Evolutionary conservation across 257 asterid genomes (phyloP).

Genomic region (Buddleja alternifolia): DNA sequence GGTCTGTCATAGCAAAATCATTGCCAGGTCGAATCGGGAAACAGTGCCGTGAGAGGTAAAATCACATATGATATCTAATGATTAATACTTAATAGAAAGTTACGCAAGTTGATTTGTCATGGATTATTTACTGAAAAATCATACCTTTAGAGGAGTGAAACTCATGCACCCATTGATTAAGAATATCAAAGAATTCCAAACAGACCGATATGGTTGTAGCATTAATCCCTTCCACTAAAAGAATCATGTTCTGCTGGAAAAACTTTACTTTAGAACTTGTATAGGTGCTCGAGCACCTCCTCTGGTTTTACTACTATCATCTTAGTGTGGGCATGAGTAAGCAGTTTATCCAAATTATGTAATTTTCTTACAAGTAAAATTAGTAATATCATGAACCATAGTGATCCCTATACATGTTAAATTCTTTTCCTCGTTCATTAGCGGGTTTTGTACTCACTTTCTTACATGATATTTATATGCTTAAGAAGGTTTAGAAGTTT

Average conservation of each 20-base stretch:
- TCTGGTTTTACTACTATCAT: conserved; percentile 1
- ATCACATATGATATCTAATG: conserved; percentile 23
- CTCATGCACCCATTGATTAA: background rate
- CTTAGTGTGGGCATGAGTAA: conserved; percentile 12
- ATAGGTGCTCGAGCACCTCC: background rate
- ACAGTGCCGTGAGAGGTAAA: conserved; percentile 99
- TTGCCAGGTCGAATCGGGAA: conserved; percentile 99
- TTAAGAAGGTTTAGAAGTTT: background rate
- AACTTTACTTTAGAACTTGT: background rate
- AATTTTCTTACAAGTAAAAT: background rate
- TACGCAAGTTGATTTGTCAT: conserved; percentile 20
- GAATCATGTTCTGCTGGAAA: background rate
- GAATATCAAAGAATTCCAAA: background rate
- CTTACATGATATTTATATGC: conserved; percentile 3
- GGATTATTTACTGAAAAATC: too few relatives aligned
- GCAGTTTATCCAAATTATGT: conserved; percentile 17
- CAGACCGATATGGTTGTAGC: conserved; percentile 6
- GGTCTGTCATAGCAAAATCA: conserved; percentile 95
- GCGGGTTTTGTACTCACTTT: background rate
- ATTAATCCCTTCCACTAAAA: background rate
- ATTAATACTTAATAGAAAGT: conserved; percentile 2
- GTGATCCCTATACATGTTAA: background rate
- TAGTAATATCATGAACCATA: conserved; percentile 12
- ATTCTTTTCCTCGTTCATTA: background rate
- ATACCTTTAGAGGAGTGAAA: background rate